Conservation (phyloP, 2,329 filamentous ascomycete genomes). For the Karstenula rhodostoma region DNA sequence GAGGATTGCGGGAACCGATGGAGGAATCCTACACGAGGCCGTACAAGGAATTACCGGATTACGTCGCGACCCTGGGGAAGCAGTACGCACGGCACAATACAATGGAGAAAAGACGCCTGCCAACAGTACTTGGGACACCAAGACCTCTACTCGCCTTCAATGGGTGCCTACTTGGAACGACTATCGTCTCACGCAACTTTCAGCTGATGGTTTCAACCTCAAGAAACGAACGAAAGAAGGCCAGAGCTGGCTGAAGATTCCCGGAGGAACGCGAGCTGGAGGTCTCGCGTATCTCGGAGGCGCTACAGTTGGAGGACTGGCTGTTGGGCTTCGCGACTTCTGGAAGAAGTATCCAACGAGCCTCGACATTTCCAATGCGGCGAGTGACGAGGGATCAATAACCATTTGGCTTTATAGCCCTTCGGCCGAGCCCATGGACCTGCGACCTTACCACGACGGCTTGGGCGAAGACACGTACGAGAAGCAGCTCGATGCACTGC, state of each 20-base stretch:
- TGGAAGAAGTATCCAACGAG: constrained; percentile 70
- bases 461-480: constrained; percentile 64
- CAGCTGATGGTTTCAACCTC: constrained; percentile 67
- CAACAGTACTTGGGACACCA: constrained; percentile 57
- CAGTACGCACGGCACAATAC: constrained; percentile 60
- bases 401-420: constrained; percentile 70
- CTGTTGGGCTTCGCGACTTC: constrained; percentile 66
- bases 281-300: constrained; percentile 68
- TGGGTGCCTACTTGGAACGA: constrained; percentile 69
- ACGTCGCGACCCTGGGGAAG: constrained; percentile 61
- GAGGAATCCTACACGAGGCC: constrained; percentile 65
- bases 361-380: constrained; percentile 63
- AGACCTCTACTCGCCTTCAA: constrained; percentile 57
- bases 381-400: constrained; percentile 59
- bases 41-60: constrained; percentile 69
- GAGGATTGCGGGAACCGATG: constrained; percentile 63
- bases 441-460: constrained; percentile 66
- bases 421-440: constrained; percentile 62
- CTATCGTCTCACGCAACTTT: constrained; percentile 65
- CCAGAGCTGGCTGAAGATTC: constrained; percentile 66
- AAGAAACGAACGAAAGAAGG: constrained; percentile 67
- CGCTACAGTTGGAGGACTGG: constrained; percentile 65
- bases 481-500: constrained; percentile 66
- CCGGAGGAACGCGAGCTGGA: constrained; percentile 63
- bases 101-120: constrained; percentile 57